Conservation (phyloP, 2,329 filamentous ascomycete genomes). For the Diplocarpon rosae region DNA sequence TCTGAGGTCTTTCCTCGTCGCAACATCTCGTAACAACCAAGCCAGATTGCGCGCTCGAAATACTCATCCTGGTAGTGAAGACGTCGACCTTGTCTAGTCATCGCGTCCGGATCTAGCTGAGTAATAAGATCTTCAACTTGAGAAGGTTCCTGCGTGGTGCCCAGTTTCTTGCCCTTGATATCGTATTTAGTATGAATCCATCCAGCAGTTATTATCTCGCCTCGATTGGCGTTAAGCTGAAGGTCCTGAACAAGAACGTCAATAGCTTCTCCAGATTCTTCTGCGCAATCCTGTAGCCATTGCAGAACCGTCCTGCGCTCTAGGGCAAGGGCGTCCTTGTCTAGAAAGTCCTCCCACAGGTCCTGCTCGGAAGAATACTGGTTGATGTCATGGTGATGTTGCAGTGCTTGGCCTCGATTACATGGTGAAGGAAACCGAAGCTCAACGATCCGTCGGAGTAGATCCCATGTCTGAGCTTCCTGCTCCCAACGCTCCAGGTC, state of each 20-base stretch:
- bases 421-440: conserved; percentile 44
- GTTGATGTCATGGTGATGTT: conserved; percentile 27
- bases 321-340: conserved; percentile 59
- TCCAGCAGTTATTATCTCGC: conserved; percentile 74
- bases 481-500: conserved; percentile 59
- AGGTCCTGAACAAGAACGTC: conserved; percentile 66
- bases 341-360: conserved; percentile 64
- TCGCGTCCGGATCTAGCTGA: conserved; percentile 84
- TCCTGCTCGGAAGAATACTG: conserved; percentile 49
- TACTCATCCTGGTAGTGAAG: conserved; percentile 76
- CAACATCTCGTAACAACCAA: conserved; percentile 87
- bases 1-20: conserved; percentile 67
- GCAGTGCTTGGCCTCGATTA: conserved; percentile 14
- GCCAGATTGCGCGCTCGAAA: conserved; percentile 85
- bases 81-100: conserved; percentile 64
- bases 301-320: conserved; percentile 73
- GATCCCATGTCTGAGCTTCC: conserved; percentile 84
- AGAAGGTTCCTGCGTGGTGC: conserved; percentile 39
- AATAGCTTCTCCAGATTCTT: conserved; percentile 56
- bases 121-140: conserved; percentile 60
- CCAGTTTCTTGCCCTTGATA: conserved; percentile 66
- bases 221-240: conserved; percentile 64
- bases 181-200: conserved; percentile 86
- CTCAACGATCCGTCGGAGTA: conserved; percentile 54
- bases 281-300: conserved; percentile 75